phyloP scores from a whole-genome alignment of 2,329 filamentous ascomycete species.

The Parastagonospora avenae region DNA sequence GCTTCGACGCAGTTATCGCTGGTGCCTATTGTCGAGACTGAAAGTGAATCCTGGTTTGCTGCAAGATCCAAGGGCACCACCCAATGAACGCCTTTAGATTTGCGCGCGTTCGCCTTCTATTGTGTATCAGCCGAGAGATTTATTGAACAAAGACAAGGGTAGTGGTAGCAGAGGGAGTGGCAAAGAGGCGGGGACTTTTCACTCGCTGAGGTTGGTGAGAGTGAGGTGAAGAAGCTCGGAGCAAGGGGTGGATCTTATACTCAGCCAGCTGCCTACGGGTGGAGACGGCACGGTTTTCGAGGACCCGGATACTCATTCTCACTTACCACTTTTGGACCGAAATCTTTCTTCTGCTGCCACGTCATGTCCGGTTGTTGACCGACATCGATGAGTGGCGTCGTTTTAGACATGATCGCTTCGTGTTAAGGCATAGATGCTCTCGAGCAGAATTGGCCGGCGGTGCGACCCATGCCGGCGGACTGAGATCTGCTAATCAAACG shows the following conservation, averaged over 20 bases:
- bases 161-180: background rate
- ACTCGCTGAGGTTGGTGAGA: background rate
- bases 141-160: background rate
- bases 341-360: slow-evolving; percentile 26
- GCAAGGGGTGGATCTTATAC: too few species aligned
- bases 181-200: background rate
- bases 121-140: slow-evolving; percentile 5
- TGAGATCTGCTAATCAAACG: background rate
- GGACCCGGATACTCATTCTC: background rate
- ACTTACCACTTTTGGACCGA: slow-evolving; percentile 18
- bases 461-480: background rate
- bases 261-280: too few species aligned
- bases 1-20: background rate
- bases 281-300: too few species aligned
- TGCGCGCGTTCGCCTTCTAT: slow-evolving; percentile 9
- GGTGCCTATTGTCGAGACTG: background rate
- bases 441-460: background rate
- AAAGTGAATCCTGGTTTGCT: background rate
- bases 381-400: background rate
- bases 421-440: background rate
- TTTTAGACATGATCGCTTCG: background rate
- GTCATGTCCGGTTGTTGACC: slow-evolving; percentile 9
- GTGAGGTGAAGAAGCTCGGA: too few species aligned
- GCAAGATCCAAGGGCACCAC: background rate
- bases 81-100: slow-evolving; percentile 6